Evolutionary conservation across 306 rosid species (phyloP).

Genomic region (Lathyrus oleraceus): DNA sequence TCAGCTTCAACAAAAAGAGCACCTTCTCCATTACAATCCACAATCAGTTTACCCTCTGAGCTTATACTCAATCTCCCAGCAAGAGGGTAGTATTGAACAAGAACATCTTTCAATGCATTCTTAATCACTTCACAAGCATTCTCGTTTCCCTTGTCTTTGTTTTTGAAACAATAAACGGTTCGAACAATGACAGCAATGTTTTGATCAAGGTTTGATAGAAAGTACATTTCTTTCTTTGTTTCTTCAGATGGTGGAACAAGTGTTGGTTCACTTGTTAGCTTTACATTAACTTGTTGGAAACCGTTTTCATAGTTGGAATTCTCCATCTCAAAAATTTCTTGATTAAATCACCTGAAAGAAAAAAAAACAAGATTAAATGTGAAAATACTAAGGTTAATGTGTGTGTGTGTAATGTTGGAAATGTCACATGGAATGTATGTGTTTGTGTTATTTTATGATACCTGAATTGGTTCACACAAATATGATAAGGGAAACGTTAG

Average conservation of each 20-base stretch:
- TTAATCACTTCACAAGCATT: slow-evolving; percentile 60
- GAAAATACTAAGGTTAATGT: background rate
- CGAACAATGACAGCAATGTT: slow-evolving; percentile 75
- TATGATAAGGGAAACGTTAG: slow-evolving; percentile 21
- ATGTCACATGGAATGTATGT: slow-evolving; percentile 34
- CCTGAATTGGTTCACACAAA: slow-evolving; percentile 32
- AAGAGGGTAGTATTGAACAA: slow-evolving; percentile 77
- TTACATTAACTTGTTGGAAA: slow-evolving; percentile 46
- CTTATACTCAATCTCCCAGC: slow-evolving; percentile 81
- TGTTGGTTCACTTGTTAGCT: slow-evolving; percentile 51
- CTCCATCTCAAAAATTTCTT: slow-evolving; percentile 47
- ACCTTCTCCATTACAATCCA: slow-evolving; percentile 86
- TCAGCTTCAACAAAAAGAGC: slow-evolving; percentile 88
- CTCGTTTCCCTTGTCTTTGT: slow-evolving; percentile 57
- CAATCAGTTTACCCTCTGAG: slow-evolving; percentile 75
- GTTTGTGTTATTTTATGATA: slow-evolving; percentile 33
- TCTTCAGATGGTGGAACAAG: slow-evolving; percentile 68
- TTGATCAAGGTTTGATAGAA: slow-evolving; percentile 88
- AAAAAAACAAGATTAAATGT: slow-evolving; percentile 11
- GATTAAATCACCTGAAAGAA: slow-evolving; percentile 21
- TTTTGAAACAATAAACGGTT: slow-evolving; percentile 71
- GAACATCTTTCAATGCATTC: slow-evolving; percentile 64
- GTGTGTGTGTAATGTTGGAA: slow-evolving; percentile 28
- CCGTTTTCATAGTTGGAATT: slow-evolving; percentile 20
- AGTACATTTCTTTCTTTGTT: slow-evolving; percentile 70